Conservation (phyloP, 2,329 filamentous ascomycete genomes). For the Ascochyta viciae-villosae region DNA sequence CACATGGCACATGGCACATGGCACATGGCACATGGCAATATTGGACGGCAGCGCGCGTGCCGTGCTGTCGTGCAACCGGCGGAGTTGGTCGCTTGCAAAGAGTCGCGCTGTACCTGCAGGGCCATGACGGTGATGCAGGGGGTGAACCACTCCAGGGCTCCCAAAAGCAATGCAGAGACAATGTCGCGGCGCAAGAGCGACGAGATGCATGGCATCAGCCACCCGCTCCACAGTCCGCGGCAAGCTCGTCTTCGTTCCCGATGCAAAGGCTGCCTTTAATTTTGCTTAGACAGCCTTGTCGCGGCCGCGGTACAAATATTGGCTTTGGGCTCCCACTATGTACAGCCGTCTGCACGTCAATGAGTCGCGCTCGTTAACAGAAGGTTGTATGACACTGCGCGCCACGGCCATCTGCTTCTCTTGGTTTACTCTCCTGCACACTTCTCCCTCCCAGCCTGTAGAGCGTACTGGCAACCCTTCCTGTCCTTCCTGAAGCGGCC, state of each 20-base stretch:
- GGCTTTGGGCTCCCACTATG: conserved; percentile 14
- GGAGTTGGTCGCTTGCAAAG: conserved; percentile 5
- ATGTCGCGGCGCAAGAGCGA: conserved; percentile 7
- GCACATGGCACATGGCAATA: conserved; percentile 9
- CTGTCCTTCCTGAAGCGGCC: not conserved
- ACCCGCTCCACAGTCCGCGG: conserved; percentile 5
- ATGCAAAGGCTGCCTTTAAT: conserved; percentile 3
- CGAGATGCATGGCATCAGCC: conserved; percentile 8
- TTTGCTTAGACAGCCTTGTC: conserved; percentile 4
- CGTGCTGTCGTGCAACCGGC: conserved; percentile 16
- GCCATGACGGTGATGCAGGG: conserved; percentile 12
- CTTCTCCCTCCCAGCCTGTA: not conserved
- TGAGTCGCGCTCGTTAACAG: conserved; percentile 14
- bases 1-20: conserved; percentile 4
- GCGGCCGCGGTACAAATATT: conserved; percentile 15
- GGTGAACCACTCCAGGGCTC: conserved; percentile 14
- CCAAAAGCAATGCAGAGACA: conserved; percentile 14
- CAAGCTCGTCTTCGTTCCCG: conserved; percentile 3
- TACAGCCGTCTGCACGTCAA: conserved; percentile 20
- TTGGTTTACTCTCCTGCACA: conserved; percentile 1
- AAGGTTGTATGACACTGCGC: conserved; percentile 11
- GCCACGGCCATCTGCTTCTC: conserved; percentile 4
- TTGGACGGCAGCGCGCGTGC: conserved; percentile 16
- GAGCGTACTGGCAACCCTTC: not conserved
- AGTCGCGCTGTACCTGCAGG: conserved; percentile 17